These are phyloP conservation scores for Fraxinus quadrangulata DNA, from an alignment of 257 asterid genomes.

Conservation along the genomic window DNA sequence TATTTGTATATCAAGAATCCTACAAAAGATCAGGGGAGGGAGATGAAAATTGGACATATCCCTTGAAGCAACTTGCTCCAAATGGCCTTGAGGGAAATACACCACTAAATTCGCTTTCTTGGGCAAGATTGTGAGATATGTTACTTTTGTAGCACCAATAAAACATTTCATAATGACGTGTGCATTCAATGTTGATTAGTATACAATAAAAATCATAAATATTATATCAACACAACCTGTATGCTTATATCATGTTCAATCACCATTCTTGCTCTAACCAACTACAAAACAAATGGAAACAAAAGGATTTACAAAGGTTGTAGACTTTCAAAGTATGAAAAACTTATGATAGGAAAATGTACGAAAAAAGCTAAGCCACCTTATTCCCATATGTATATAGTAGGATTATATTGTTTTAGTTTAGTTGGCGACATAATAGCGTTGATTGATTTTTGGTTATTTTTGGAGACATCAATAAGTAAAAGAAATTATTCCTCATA, in stretches of 20 bases:
- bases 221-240: neutral
- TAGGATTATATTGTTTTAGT: neutral
- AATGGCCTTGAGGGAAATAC: slow-evolving; percentile 95
- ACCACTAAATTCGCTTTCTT: slow-evolving; percentile 77
- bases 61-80: slow-evolving; percentile 77
- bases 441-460: too few relatives aligned
- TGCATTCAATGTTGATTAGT: too few relatives aligned
- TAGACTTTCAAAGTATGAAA: neutral
- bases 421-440: too few relatives aligned
- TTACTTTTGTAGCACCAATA: too few relatives aligned
- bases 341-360: slow-evolving; percentile 16
- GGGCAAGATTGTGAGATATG: slow-evolving; percentile 62
- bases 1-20: slow-evolving; percentile 75
- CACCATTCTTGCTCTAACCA: neutral
- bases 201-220: too few relatives aligned
- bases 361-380: slow-evolving; percentile 24
- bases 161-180: too few relatives aligned
- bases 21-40: slow-evolving; percentile 87
- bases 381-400: slow-evolving; percentile 30
- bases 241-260: neutral
- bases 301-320: slow-evolving; percentile 25
- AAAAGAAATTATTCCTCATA: too few relatives aligned
- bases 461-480: too few relatives aligned
- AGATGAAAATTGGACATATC: slow-evolving; percentile 75
- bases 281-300: neutral